A percentile compares a stretch with the other conserved stretches of the same genome.
Conservation (phyloP, 2,329 filamentous ascomycete species). For the Pezicula carpinea region DNA sequence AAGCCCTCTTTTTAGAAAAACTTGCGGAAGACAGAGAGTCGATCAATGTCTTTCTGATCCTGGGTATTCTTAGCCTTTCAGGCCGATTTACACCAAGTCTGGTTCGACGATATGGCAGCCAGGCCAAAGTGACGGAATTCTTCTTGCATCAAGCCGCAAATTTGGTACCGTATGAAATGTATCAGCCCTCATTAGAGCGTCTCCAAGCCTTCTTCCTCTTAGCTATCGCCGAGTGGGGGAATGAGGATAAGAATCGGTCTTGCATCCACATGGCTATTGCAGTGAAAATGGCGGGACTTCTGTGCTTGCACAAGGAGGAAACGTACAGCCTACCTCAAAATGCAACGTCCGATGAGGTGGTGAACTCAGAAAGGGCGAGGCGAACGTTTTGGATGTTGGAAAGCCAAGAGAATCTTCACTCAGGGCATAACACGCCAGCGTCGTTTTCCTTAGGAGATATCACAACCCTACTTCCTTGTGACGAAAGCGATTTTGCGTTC, state of each 20-base stretch:
- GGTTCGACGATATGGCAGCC: conserved; percentile 43
- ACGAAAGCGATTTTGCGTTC: conserved; percentile 35
- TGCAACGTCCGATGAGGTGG: conserved; percentile 26
- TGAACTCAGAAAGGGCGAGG: conserved; percentile 30
- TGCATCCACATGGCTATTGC: conserved; percentile 41
- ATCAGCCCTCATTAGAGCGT: conserved; percentile 48
- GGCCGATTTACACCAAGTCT: conserved; percentile 48
- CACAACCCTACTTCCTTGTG: conserved; percentile 31
- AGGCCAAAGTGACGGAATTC: conserved; percentile 45
- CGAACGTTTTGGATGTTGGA: conserved; percentile 35
- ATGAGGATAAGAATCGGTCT: conserved; percentile 47
- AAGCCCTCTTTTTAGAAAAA: conserved; percentile 42
- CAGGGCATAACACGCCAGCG: conserved; percentile 29
- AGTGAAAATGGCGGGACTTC: conserved; percentile 31
- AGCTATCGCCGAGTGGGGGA: conserved; percentile 55
- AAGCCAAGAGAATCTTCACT: conserved; percentile 32
- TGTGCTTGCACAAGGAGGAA: conserved; percentile 33
- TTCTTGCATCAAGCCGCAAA: conserved; percentile 47
- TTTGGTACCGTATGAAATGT: conserved; percentile 45
- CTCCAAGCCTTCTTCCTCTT: conserved; percentile 56
- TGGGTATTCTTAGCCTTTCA: conserved; percentile 52
- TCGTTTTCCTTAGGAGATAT: conserved; percentile 32
- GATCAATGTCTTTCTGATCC: conserved; percentile 50
- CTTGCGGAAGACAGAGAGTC: conserved; percentile 40
- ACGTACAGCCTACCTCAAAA: conserved; percentile 25